A percentile compares a stretch with the other conserved stretches of the same genome.
These are phyloP conservation scores for Nepenthes alata DNA, from an alignment of 179 eudicot species.

Conservation along the genomic window DNA sequence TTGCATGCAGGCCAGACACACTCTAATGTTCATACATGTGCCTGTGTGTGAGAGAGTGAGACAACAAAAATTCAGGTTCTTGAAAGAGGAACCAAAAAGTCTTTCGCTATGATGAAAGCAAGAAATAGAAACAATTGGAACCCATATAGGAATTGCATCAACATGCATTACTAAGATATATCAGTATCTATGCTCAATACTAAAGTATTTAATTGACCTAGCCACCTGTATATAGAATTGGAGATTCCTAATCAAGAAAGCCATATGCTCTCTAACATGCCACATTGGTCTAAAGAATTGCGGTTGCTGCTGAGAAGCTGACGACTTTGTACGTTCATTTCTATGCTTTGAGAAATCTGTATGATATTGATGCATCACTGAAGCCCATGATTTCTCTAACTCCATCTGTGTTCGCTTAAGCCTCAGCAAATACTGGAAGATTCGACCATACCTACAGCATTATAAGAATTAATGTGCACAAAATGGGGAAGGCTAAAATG, in stretches of 20 bases:
- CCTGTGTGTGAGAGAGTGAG: too few species aligned
- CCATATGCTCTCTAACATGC: constrained; percentile 99
- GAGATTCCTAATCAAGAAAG: constrained; percentile 87
- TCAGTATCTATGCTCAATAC: not conserved
- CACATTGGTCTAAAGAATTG: constrained; percentile 88
- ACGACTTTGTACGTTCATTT: constrained; percentile 34
- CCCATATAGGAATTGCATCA: not conserved
- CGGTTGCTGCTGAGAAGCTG: constrained; percentile 54
- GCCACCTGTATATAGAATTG: constrained; percentile 94
- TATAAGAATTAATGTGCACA: not conserved
- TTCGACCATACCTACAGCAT: constrained; percentile 61
- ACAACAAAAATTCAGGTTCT: too few species aligned
- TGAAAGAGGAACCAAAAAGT: too few species aligned
- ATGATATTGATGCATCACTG: constrained; percentile 95
- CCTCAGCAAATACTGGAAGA: constrained; percentile 84
- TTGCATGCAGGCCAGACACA: too few species aligned
- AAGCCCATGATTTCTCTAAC: constrained; percentile 97
- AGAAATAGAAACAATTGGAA: too few species aligned
- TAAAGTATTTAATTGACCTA: not conserved
- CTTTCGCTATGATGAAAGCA: too few species aligned
- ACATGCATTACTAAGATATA: not conserved
- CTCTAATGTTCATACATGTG: too few species aligned
- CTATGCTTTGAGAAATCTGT: constrained; percentile 64
- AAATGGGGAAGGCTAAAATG: too few species aligned
- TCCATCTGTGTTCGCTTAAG: constrained; percentile 98